Percentiles rank a stretch among this genome's conserved stretches.
Evolutionary conservation across 1,139 yeast genomes (phyloP).

Genomic region (Pichia sp.): DNA sequence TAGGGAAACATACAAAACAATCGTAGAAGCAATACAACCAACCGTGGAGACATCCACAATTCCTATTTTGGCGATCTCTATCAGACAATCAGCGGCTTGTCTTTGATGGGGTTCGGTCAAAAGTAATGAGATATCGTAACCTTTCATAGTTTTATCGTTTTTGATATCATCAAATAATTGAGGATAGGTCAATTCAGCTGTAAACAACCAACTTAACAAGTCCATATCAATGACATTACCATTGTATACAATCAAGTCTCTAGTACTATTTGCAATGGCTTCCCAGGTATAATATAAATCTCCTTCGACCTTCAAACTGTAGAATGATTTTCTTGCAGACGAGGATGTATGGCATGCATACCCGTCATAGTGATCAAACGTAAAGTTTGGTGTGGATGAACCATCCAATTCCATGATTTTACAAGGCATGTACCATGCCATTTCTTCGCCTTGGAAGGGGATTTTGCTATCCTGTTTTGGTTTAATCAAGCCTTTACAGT

Average conservation of each 20-base stretch:
- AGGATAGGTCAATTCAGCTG: slow-evolving; percentile 69
- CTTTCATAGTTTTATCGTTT: slow-evolving; percentile 52
- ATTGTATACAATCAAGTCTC: slow-evolving; percentile 80
- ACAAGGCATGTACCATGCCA: slow-evolving; percentile 98
- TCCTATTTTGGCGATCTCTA: slow-evolving; percentile 85
- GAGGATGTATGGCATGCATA: slow-evolving; percentile 88
- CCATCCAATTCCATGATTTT: slow-evolving; percentile 67
- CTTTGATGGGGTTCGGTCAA: slow-evolving; percentile 67
- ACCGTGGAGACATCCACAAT: slow-evolving; percentile 82
- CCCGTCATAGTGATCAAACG: slow-evolving; percentile 60
- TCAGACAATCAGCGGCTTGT: slow-evolving; percentile 71
- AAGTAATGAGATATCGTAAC: slow-evolving; percentile 77
- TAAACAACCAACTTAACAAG: slow-evolving; percentile 67
- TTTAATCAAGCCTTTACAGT: slow-evolving; percentile 75
- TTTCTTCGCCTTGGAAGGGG: slow-evolving; percentile 58
- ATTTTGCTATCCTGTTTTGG: slow-evolving; percentile 69
- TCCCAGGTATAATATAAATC: slow-evolving; percentile 91
- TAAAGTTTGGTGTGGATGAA: slow-evolving; percentile 56
- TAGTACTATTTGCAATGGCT: slow-evolving; percentile 62
- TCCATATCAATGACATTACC: slow-evolving; percentile 84
- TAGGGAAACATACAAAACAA: slow-evolving; percentile 75
- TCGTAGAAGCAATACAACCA: slow-evolving; percentile 89
- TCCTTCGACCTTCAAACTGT: slow-evolving; percentile 55
- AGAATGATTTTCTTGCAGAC: slow-evolving; percentile 64
- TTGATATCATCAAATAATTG: slow-evolving; percentile 59